Base-by-base conservation (phyloP, 768 basidiomycete genomes). In the Russula dissimulans region DNA sequence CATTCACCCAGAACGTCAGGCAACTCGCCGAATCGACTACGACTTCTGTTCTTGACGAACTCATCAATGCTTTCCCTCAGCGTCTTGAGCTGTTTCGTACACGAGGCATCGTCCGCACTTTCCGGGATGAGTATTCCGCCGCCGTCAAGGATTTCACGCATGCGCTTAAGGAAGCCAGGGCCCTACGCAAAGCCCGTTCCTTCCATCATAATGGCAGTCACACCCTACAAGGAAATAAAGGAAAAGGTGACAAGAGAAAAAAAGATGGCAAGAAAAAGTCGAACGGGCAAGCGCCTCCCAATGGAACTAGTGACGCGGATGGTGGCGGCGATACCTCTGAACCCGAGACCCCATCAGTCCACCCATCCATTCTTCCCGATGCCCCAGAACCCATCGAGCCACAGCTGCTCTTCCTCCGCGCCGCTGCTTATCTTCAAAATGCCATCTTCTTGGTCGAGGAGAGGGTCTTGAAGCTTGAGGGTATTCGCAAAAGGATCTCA, bases 301-400 rank as follows among this genome's bases (percentile, higher is more conserved):
- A 78, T 66, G 87, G 89, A 5, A 88, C 85, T 0, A 80, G 82
- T 62, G 75, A 75, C 0, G 65, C 76, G 9, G 82, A 82, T 36
- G 67, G 65, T 1, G 71, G 68, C 9, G 64, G 72, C 12, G 82
- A 85, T 18, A 78, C 69, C 5, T 70, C 71, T 10, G 81, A 83
- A 55, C 78, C 76, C 14, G 85, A 82, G 53, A 73, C 75, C 0
- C 70, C 78, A 17, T 69, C 78, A 42, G 70, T 85, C n/a, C 89
- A 90, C 68, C 84, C 87, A 4, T 90, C 89, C 6, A 79, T 83
- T 36, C 78, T 83, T 4, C 85, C 87, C 5, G 84, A 87, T 63
- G 86, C 89, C 11, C 91, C 92, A 0, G 89, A 92, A 59, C 89
- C 93, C 41, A 83, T 94, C 57, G 92, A 95, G 68, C 85, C 84